phyloP scores from a whole-genome alignment of 2,329 filamentous ascomycete genomes.

The Diaporthe sp. region DNA sequence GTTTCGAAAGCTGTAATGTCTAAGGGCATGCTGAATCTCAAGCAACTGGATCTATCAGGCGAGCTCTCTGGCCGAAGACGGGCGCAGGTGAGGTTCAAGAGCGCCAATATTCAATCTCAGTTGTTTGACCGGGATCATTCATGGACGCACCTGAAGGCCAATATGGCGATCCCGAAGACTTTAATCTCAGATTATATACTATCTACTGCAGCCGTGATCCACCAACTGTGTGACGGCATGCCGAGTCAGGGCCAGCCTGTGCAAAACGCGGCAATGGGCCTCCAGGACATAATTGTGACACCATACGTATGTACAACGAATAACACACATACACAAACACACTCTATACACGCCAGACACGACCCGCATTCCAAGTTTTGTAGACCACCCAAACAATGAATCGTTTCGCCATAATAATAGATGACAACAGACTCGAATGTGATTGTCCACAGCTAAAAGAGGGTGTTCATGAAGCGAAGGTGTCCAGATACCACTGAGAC shows the following conservation, averaged over 20 bases:
- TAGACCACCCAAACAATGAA: neutral
- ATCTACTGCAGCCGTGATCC: constrained; percentile 5
- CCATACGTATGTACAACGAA: constrained; percentile 26
- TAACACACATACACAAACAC: neutral
- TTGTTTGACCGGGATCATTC: neutral
- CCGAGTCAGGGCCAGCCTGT: constrained; percentile 19
- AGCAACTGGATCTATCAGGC: neutral
- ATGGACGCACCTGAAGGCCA: neutral
- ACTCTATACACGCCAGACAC: neutral
- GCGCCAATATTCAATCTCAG: neutral
- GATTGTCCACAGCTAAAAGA: neutral
- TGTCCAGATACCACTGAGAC: neutral
- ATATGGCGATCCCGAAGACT: neutral
- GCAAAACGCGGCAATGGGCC: neutral
- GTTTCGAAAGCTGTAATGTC: too few species aligned
- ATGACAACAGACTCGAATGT: neutral
- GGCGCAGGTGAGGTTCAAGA: neutral
- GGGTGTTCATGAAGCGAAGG: neutral
- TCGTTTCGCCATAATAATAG: neutral
- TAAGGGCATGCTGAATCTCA: neutral
- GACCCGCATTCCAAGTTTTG: neutral
- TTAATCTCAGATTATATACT: constrained; percentile 17
- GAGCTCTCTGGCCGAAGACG: neutral
- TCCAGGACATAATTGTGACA: neutral
- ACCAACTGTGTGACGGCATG: neutral